Evolutionary conservation across 148 eudicot species (phyloP).

Genomic region (Camellia granthamiana): DNA sequence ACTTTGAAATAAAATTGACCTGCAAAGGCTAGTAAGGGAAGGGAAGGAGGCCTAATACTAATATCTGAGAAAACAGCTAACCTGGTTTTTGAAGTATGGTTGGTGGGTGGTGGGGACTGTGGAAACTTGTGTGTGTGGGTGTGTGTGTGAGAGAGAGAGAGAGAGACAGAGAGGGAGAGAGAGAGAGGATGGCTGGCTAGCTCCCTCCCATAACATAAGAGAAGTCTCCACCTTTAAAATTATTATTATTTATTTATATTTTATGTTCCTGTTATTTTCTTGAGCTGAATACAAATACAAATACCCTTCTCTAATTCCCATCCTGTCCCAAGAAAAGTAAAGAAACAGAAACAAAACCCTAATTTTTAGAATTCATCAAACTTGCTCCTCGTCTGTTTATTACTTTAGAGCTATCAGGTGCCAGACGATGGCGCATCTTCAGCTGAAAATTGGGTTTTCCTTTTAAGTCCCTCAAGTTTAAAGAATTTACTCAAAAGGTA

Average conservation of each 20-base stretch:
- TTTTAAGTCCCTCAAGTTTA: background rate
- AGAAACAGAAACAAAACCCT: conserved; percentile 1
- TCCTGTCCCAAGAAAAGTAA: background rate
- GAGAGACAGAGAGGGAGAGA: background rate
- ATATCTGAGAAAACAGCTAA: background rate
- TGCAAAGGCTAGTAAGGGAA: background rate
- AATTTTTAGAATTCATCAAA: background rate
- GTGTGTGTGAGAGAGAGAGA: background rate
- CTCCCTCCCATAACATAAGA: background rate
- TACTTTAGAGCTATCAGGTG: background rate
- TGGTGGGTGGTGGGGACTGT: background rate
- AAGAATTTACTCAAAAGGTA: background rate
- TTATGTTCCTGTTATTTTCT: conserved; percentile 4
- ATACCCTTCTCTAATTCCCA: background rate
- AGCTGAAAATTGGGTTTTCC: background rate
- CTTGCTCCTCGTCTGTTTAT: background rate
- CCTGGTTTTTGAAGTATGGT: background rate
- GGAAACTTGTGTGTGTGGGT: background rate
- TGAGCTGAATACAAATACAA: background rate
- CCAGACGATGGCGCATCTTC: background rate
- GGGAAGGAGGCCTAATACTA: no score
- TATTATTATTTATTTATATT: background rate
- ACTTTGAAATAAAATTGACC: no score
- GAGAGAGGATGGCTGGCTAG: background rate
- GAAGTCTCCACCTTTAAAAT: background rate